These are phyloP conservation scores for Solanum chilense DNA, from an alignment of 257 asterid genomes.

Conservation along the genomic window DNA sequence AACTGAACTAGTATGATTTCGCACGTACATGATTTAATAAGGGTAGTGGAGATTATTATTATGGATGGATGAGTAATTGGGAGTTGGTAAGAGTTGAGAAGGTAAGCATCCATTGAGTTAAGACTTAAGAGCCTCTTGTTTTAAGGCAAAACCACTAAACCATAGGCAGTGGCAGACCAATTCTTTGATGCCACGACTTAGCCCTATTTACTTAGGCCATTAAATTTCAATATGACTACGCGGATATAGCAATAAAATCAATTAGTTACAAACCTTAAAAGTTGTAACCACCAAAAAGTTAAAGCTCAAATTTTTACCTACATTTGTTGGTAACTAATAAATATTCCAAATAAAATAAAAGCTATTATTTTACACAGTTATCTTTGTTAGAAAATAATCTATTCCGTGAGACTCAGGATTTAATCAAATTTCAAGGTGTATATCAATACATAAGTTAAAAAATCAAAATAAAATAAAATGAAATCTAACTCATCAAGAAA, in stretches of 20 bases:
- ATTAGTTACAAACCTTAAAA: not conserved
- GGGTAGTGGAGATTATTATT: not conserved
- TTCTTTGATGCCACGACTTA: not conserved
- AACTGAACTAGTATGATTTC: too few species aligned
- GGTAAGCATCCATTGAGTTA: not conserved
- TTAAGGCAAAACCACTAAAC: not conserved
- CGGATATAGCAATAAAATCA: not conserved
- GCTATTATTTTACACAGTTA: not conserved
- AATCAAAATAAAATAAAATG: not conserved
- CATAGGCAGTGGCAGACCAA: not conserved
- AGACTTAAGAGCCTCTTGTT: not conserved
- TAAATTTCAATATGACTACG: not conserved
- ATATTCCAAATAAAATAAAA: not conserved
- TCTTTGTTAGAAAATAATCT: too few species aligned
- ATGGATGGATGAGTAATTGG: not conserved
- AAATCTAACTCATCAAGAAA: not conserved
- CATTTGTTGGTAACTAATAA: not conserved
- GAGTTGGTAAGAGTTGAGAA: not conserved
- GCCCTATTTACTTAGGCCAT: not conserved
- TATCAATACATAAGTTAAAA: accelerated
- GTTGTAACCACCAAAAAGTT: not conserved
- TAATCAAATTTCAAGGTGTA: accelerated
- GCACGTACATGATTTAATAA: not conserved
- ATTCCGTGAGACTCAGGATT: accelerated
- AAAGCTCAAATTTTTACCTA: not conserved